Evolutionary conservation across 768 basidiomycete genomes (phyloP).

Genomic region (Coprinopsis strossmayeri): DNA sequence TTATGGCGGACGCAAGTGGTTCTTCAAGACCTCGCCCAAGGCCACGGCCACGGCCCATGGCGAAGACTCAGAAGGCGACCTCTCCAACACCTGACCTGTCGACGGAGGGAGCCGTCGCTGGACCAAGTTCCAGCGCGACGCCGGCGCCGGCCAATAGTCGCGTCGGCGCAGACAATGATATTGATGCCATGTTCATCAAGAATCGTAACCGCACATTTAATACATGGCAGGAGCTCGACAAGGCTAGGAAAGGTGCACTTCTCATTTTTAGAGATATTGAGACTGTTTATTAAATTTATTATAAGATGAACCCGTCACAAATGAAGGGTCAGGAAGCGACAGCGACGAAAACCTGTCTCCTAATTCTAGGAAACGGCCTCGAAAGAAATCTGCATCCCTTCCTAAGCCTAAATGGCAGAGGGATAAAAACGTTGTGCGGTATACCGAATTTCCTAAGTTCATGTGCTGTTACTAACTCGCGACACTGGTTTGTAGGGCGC

Average conservation of each 20-base stretch:
- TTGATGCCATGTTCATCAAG: slow-evolving; percentile 65
- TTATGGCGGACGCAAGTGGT: slow-evolving; percentile 27
- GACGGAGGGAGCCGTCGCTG: slow-evolving; percentile 6
- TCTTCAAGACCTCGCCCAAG: slow-evolving; percentile 47
- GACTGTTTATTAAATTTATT: neutral
- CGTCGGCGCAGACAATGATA: no score
- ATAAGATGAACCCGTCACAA: slow-evolving; percentile 16
- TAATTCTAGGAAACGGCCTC: slow-evolving; percentile 27
- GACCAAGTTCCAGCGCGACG: slow-evolving; percentile 11
- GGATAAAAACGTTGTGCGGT: slow-evolving; percentile 35
- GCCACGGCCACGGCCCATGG: slow-evolving; percentile 21
- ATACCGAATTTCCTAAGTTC: slow-evolving; percentile 11
- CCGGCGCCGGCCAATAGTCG: slow-evolving; percentile 6
- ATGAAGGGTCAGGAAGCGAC: slow-evolving; percentile 17
- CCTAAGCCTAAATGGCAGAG: slow-evolving; percentile 37
- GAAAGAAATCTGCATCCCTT: slow-evolving; percentile 28
- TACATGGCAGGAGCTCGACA: slow-evolving; percentile 55
- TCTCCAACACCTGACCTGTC: slow-evolving; percentile 14
- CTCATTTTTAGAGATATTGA: neutral
- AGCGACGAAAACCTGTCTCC: slow-evolving; percentile 20
- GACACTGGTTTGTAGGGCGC: no score
- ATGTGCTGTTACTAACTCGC: neutral
- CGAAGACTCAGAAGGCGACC: neutral
- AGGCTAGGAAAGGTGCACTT: slow-evolving; percentile 45
- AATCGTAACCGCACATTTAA: slow-evolving; percentile 51